Conservation (phyloP, 2,329 filamentous ascomycete species). For the Tricladium varicosporioides region DNA sequence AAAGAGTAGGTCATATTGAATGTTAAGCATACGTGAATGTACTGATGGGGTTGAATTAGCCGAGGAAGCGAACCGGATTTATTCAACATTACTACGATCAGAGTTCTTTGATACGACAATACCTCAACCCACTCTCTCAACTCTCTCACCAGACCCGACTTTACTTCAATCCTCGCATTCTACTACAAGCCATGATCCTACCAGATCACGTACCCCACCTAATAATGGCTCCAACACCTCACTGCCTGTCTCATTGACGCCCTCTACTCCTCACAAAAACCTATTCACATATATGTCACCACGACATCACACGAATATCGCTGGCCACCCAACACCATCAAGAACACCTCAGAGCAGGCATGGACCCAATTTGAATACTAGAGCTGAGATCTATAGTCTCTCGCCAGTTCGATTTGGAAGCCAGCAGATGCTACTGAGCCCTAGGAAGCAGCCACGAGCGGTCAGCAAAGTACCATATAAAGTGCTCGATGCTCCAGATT, state of each 20-base stretch:
- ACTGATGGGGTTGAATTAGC: constrained; percentile 44
- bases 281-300: constrained; percentile 90
- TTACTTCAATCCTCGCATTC: constrained; percentile 49
- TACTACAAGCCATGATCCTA: constrained; percentile 61
- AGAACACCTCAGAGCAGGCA: constrained; percentile 86
- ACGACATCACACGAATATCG: constrained; percentile 61
- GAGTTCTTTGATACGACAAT: constrained; percentile 92
- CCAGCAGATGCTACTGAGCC: constrained; percentile 89
- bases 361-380: constrained; percentile 83
- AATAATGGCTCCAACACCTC: constrained; percentile 57
- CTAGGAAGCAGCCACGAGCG: constrained; percentile 80
- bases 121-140: constrained; percentile 71
- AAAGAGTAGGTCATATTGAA: constrained; percentile 60
- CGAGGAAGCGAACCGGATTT: constrained; percentile 93
- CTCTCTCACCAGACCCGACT: constrained; percentile 57
- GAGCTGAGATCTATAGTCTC: constrained; percentile 91
- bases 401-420: constrained; percentile 92
- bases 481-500: constrained; percentile 90
- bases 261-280: constrained; percentile 96
- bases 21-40: constrained; percentile 3
- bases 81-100: constrained; percentile 80
- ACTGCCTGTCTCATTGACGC: constrained; percentile 75
- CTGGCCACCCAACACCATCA: constrained; percentile 82
- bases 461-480: constrained; percentile 98
- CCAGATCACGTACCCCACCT: constrained; percentile 79